These are phyloP conservation scores for Balakata baccata DNA, from an alignment of 345 rosid genomes.

Conservation along the genomic window DNA sequence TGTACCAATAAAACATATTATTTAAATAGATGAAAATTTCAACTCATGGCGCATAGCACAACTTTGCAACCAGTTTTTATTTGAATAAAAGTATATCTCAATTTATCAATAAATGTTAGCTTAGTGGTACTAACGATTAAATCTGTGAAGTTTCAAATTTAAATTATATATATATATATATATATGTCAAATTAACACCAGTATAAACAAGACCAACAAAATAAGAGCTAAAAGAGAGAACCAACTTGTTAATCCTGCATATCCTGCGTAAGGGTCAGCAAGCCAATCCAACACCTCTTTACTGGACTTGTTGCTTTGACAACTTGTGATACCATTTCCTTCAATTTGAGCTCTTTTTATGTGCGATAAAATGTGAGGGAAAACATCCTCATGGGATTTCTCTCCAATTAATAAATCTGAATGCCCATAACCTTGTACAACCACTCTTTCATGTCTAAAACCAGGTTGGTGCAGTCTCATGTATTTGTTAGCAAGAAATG, in stretches of 20 bases:
- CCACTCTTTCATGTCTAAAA: slow-evolving; percentile 41
- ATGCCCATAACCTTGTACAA: slow-evolving; percentile 44
- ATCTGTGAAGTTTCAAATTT: too few relatives aligned
- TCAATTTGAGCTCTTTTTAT: slow-evolving; percentile 34
- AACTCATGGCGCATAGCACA: too few relatives aligned
- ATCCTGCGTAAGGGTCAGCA: slow-evolving; percentile 29
- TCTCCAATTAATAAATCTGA: slow-evolving; percentile 42
- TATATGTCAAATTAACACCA: slow-evolving; percentile 6
- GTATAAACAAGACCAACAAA: background rate
- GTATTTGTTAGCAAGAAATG: slow-evolving; percentile 46
- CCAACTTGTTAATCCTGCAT: slow-evolving; percentile 22
- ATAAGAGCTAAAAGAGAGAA: slow-evolving; percentile 9
- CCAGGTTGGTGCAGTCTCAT: slow-evolving; percentile 42
- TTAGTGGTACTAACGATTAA: too few relatives aligned
- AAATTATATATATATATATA: too few relatives aligned
- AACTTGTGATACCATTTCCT: slow-evolving; percentile 13
- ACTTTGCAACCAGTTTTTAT: too few relatives aligned
- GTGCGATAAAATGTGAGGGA: slow-evolving; percentile 40
- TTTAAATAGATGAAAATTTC: too few relatives aligned
- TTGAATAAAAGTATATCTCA: too few relatives aligned
- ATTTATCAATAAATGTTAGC: too few relatives aligned
- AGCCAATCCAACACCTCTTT: slow-evolving; percentile 35
- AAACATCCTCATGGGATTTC: slow-evolving; percentile 34
- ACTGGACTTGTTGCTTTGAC: slow-evolving; percentile 13
- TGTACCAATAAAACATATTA: too few relatives aligned